Conservation (phyloP, 305 asterid species). For the Coffea humblotiana region DNA sequence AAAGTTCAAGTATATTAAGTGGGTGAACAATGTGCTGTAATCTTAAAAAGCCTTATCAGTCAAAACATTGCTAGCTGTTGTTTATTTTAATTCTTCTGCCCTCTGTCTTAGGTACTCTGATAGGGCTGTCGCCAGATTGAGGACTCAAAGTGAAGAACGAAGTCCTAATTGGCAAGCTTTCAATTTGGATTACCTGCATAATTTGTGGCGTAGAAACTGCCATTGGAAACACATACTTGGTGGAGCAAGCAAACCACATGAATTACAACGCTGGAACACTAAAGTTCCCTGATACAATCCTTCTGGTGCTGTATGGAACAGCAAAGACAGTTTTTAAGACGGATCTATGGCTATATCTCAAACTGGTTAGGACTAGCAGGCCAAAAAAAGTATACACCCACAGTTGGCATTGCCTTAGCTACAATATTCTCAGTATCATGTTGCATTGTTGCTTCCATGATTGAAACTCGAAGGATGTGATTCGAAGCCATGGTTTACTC, state of each 20-base stretch:
- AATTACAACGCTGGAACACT: constrained; percentile 27
- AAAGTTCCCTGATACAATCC: constrained; percentile 32
- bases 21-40: too few species aligned
- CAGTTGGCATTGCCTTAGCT: constrained; percentile 29
- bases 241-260: constrained; percentile 50
- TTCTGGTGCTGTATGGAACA: constrained; percentile 23
- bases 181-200: constrained; percentile 45
- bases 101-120: neutral
- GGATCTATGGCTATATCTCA: neutral
- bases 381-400: constrained; percentile 22
- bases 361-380: neutral
- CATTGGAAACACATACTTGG: constrained; percentile 46
- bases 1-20: too few species aligned
- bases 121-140: neutral
- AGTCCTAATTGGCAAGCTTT: neutral
- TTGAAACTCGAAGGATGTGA: constrained; percentile 44
- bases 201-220: constrained; percentile 38
- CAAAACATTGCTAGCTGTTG: too few species aligned
- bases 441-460: constrained; percentile 44
- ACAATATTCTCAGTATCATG: constrained; percentile 44
- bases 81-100: too few species aligned
- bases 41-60: too few species aligned
- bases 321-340: neutral
- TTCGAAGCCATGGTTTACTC: constrained; percentile 26
- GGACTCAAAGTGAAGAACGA: constrained; percentile 8